Base-by-base conservation (phyloP, 495 filamentous ascomycete species). In the Amphirosellinia nigrospora region DNA sequence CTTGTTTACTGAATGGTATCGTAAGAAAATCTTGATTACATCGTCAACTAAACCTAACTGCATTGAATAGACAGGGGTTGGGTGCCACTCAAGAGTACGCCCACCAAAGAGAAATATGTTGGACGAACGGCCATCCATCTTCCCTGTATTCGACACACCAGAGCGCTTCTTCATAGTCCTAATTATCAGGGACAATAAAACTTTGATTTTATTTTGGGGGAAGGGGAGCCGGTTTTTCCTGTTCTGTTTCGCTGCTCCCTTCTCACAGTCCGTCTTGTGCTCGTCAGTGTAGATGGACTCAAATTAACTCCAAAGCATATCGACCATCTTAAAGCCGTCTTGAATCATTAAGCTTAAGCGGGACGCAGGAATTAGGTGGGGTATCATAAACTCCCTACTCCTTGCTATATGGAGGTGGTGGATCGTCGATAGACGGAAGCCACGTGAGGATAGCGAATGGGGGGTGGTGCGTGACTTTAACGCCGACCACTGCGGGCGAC, bases 401-500 rank as follows among this genome's bases (percentile, higher is more conserved):
- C 70, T 66, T 71, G 52, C 59, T 67, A 70, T 70, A 66, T 56
- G 68, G 68, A 75, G 69, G 66, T 63, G 46, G 70, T 71, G 71
- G 70, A 66, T 64, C 70, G 69, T 52, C 69, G 67, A 62, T 60
- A 67, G 69, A 67, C 69, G 48, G 72, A 30, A 68, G 52, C 72
- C 71, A 73, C 63, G 68, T 63, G 61, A 72, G 61, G 70, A 70
- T 68, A 69, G 71, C 30, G 66, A 65, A 73, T 64, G 62, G 71
- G 64, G 71, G n/a, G 30, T n/a, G 32, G 11, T 58, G n/a, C 8
- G 16, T 28, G 50, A 13, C 71, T 80, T 80, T 94, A 98, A 83
- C 96, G 96, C 84, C 96, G 94, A 73, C 96, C 96, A 86, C 94
- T 98, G 83, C 96, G 90, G 78, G 92, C 92, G 76, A 93, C 88